Base-by-base conservation (phyloP, 169 alveolate genomes). In the Toxoplasma gondii region DNA sequence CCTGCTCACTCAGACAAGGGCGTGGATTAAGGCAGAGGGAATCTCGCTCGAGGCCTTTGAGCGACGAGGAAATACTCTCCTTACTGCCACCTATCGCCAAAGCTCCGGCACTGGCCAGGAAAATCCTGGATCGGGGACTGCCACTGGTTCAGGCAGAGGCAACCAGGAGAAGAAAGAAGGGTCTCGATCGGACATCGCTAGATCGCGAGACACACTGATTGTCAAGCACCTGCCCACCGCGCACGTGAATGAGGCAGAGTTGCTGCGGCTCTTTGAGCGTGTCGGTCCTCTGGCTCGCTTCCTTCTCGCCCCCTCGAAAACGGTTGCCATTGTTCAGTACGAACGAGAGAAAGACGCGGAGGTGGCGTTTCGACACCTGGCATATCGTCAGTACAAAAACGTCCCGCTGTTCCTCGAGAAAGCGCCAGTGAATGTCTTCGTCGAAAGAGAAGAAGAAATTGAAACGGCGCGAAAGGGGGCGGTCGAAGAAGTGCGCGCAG, bases 1-100 rank as follows among this genome's bases (percentile, higher is more conserved):
- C 45, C 97, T 99, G 34, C 97, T 98, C 91, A 96, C 97, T 88
- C 98, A 98, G 92, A 98, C 99, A 83, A 98, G 98, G 94, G 98
- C 97, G 87, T 99, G 99, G 99, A 91, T 99, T 84, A 97, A 96
- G 88, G 97, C 97, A 81, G 99, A 98, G 94, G 99, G 99, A 9
- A 97, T 98, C 43, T 94, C 97, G 93, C 96, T 97, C 88, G 98
- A 98, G 88, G 97, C 97, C 34, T 98, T 98, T 92, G 98, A 97
- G 80, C 83, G 95, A 78, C 92, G 92, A 19, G 96, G 97, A 49
- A 93, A 92, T 92, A 82, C 80, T 16, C 84, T 86, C 87, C 95
- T 91, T 91, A 64, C 92, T 41, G 93, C 92, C 24, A 44, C 36
- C 45, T 36, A 67, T 41, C 36, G n/a, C 12, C 43, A 41, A 39